Evolutionary conservation across 2,329 filamentous ascomycete species (phyloP), one percentile per base, ranked within the genome.

Genomic region (Colletotrichum sp.): DNA sequence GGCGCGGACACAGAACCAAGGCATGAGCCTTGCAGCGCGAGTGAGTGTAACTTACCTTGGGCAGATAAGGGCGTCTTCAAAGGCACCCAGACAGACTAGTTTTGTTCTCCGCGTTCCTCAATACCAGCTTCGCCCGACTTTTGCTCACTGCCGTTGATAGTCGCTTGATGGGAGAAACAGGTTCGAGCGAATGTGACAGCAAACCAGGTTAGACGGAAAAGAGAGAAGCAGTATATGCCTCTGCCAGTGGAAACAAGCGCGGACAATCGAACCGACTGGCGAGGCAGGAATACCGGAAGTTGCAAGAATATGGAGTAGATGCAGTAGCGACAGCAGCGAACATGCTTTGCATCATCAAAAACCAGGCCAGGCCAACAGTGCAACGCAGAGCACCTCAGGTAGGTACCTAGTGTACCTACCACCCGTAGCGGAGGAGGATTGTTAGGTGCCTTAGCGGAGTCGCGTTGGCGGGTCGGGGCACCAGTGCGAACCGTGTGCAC

Each of bases 401-500:
- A 49, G 10, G n/a, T 21, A 49, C 18, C 9, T 24, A 24, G 44
- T 52, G n/a, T 52, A 24, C 44, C 44, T 52, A 52, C n/a, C 44
- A 21, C n/a, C n/a, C n/a, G n/a, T 52, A 52, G 44, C 44, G 44
- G 44, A 49, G 12, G 44, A 49, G 9, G 44, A 49, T 49, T n/a
- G 44, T 12, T 49, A 49, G 44, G 44, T 49, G 13, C 34, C 13
- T 36, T 15, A 18, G 16, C 18, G 16, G 36, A 69, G 64, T 60
- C 59, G 64, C 44, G 69, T 59, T 75, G 55, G 63, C 32, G 36
- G 63, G 63, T 24, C 30, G 39, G 52, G 69, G 55, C 60, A 30
- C 66, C 69, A 75, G n/a, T 36, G 44, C 44, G 64, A 74, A 70
- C 74, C 59, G 71, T 76, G 74, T 76, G 69, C 71, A 44, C 36